Evolutionary conservation across 2,329 filamentous ascomycete species (phyloP).

Genomic region (Colletotrichum acutatum): DNA sequence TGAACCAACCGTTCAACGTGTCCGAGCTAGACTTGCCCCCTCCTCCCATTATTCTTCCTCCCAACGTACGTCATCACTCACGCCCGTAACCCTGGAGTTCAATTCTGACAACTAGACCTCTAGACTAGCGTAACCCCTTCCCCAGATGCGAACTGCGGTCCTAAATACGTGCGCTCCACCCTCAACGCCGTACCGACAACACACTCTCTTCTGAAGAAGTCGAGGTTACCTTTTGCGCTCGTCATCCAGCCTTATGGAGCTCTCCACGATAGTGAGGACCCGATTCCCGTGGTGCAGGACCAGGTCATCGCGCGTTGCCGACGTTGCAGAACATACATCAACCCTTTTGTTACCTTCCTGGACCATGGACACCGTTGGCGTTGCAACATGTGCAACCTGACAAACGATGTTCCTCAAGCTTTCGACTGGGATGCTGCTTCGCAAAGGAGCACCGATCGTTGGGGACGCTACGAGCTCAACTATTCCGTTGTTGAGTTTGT

Average conservation of each 20-base stretch:
- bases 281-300: slow-evolving; percentile 91
- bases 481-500: slow-evolving; percentile 98
- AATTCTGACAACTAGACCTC: slow-evolving; percentile 17
- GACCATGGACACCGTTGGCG: slow-evolving; percentile 98
- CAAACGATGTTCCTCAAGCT: slow-evolving; percentile 98
- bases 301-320: slow-evolving; percentile 97
- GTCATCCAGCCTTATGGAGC: slow-evolving; percentile 96
- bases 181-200: slow-evolving; percentile 94
- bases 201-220: slow-evolving; percentile 94
- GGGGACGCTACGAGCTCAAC: slow-evolving; percentile 93
- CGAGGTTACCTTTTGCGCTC: slow-evolving; percentile 92
- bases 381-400: slow-evolving; percentile 99
- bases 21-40: slow-evolving; percentile 91
- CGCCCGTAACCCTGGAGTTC: neutral
- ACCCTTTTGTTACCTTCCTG: slow-evolving; percentile 95
- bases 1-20: slow-evolving; percentile 94
- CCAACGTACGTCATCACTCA: slow-evolving; percentile 76
- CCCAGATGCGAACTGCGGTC: slow-evolving; percentile 87
- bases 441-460: slow-evolving; percentile 91
- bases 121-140: slow-evolving; percentile 93
- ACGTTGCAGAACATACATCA: slow-evolving; percentile 96
- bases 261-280: slow-evolving; percentile 92
- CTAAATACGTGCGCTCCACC: slow-evolving; percentile 95
- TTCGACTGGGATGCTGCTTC: slow-evolving; percentile 97
- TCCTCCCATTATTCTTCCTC: slow-evolving; percentile 88